phyloP scores from a whole-genome alignment of 139 green algal genomes.

The Deuterostichococcus epilithicus region DNA sequence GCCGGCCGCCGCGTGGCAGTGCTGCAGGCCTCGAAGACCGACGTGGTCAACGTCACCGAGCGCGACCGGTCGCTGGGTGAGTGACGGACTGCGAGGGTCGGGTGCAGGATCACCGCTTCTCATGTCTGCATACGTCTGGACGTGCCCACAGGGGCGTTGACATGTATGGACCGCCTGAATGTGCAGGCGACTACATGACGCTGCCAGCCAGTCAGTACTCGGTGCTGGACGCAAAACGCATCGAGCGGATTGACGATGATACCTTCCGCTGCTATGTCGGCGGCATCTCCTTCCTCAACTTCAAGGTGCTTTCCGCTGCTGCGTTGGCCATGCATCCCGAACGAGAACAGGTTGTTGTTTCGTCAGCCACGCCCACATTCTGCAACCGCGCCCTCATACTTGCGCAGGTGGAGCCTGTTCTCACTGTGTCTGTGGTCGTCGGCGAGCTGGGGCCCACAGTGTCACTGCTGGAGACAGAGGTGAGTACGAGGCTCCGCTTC shows the following conservation, averaged over 20 bases:
- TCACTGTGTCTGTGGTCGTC: slow-evolving; percentile 71
- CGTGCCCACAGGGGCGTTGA: too few relatives aligned
- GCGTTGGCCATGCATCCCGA: too few relatives aligned
- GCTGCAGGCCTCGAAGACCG: slow-evolving; percentile 23
- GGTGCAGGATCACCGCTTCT: background rate
- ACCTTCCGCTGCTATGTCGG: slow-evolving; percentile 78
- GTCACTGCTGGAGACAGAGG: slow-evolving; percentile 60
- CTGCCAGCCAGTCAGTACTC: slow-evolving; percentile 84
- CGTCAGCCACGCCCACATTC: too few relatives aligned
- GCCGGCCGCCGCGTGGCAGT: slow-evolving; percentile 21
- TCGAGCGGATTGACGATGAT: slow-evolving; percentile 75
- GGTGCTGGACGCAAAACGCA: slow-evolving; percentile 72
- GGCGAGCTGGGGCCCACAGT: slow-evolving; percentile 68
- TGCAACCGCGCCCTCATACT: too few relatives aligned
- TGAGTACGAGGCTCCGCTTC: too few relatives aligned
- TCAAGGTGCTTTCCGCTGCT: too few relatives aligned
- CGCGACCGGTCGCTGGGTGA: slow-evolving; percentile 18
- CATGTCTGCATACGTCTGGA: too few relatives aligned
- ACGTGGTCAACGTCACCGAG: slow-evolving; percentile 10
- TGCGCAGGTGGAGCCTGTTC: slow-evolving; percentile 63
- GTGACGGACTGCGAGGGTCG: background rate
- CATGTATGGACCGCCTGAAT: too few relatives aligned
- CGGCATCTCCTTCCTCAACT: slow-evolving; percentile 60
- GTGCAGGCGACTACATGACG: slow-evolving; percentile 77
- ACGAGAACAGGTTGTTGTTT: too few relatives aligned